Conservation (phyloP, 257 asterid species). For the Jasminum sambac region DNA sequence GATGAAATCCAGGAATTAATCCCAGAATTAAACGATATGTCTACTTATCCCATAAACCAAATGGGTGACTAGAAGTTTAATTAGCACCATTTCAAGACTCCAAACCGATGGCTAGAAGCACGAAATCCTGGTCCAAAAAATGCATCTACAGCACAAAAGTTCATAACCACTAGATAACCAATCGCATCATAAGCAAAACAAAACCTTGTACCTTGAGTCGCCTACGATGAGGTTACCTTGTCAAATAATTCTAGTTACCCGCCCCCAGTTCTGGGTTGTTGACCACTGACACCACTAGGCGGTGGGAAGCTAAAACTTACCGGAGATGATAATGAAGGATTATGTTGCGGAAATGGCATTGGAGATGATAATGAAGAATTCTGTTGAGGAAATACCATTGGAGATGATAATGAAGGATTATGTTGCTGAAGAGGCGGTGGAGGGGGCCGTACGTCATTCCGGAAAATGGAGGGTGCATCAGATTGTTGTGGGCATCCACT, state of each 20-base stretch:
- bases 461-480: conserved; percentile 23
- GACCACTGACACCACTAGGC: conserved; percentile 30
- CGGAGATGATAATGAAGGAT: conserved; percentile 24
- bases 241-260: conserved; percentile 37
- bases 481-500: neutral
- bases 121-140: conserved; percentile 24
- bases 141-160: conserved; percentile 9
- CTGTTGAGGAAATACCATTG: conserved; percentile 27
- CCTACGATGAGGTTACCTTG: conserved; percentile 25
- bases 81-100: neutral
- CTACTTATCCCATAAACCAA: conserved; percentile 1
- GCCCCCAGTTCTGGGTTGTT: conserved; percentile 31
- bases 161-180: conserved; percentile 9
- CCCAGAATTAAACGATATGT: neutral
- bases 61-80: neutral
- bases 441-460: conserved; percentile 27
- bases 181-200: conserved; percentile 4
- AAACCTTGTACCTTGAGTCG: neutral
- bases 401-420: too few species aligned
- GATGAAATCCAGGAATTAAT: neutral
- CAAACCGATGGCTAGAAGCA: conserved; percentile 17
- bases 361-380: neutral
- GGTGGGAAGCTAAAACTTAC: conserved; percentile 31
- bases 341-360: neutral
- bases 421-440: conserved; percentile 30